Base-by-base conservation (phyloP, 202 grass and related monocot species). In the Tripidium arundinaceum region DNA sequence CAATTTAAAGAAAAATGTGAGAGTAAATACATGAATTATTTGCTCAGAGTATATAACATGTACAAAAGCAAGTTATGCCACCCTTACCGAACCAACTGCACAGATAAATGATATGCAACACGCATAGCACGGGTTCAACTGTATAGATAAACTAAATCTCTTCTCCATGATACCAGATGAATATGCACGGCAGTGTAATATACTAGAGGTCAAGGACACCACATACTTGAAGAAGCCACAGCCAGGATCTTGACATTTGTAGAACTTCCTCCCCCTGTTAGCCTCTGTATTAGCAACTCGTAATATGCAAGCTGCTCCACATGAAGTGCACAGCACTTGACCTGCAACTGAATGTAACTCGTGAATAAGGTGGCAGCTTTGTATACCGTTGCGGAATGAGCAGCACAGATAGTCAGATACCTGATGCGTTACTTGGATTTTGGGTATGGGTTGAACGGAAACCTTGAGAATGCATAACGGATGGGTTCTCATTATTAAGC, bases 211-310 rank as follows among this genome's bases (percentile, higher is more conserved):
- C 36, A 12, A 47, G 61, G 74, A 57, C 5, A 26, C 68, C 36
- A 83, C 85, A 25, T 93, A 98, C 92, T 68, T 70, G 65, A 98
- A 98, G 77, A 93, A 98, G 71, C 77, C 62, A 71, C 96, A 95
- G 67, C 81, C 86, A 65, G 78, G 46, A 70, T 90, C 68, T 86
- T 74, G 88, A 41, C 96, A 98, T 81, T 90, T 93, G 55, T 95
- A 95, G 82, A 98, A 98, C 74, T 83, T 93, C 79, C 96, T 94
- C 33, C 95, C 95, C 66, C 88, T 84, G 74, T 95, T 98, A 80
- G 79, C 90, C 72, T 93, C 90, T 67, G 92, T 98, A 81, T 93
- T 93, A 66, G 96, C 92, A 34, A 78, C 91, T 83, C 82, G 81
- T n/a, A 45, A 70, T 84, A 88, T 77, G 66, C 88, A 95, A 72